Evolutionary conservation across 495 filamentous ascomycete genomes (phyloP).

Genomic region (Aspergillus baeticus): DNA sequence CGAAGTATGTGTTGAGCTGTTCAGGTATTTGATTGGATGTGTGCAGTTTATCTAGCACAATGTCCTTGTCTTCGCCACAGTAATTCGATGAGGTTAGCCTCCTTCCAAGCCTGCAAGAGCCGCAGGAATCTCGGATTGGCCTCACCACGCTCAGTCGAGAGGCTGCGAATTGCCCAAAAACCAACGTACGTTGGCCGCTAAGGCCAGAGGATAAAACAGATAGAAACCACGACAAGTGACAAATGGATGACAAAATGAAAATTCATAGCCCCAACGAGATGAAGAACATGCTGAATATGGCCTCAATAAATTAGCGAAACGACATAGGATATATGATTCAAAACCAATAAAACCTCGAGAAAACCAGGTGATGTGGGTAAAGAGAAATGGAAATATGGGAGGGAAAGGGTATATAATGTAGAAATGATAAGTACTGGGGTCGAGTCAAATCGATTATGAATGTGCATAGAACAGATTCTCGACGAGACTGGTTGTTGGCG

Average conservation of each 20-base stretch:
- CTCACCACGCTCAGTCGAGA: no score
- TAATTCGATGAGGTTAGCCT: no score
- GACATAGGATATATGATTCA: conserved; percentile 1
- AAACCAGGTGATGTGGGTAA: background rate
- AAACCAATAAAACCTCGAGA: background rate
- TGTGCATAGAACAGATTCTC: conserved; percentile 5
- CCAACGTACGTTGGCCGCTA: background rate
- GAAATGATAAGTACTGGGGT: background rate
- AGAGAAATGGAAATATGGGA: background rate
- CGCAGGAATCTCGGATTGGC: background rate
- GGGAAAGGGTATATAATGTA: conserved; percentile 16
- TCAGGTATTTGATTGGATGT: no score
- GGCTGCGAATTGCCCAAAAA: background rate
- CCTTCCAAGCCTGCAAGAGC: no score
- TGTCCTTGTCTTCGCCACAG: no score
- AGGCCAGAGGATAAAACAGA: background rate
- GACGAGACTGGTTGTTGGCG: conserved; percentile 10
- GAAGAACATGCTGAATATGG: conserved; percentile 5
- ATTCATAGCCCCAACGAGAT: background rate
- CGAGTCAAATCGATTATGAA: conserved; percentile 13
- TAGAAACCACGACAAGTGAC: conserved; percentile 4
- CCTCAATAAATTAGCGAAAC: background rate
- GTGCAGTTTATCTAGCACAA: no score
- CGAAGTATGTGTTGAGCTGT: no score
- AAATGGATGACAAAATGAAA: background rate